A percentile compares a stretch with the other conserved stretches of the same genome.
These are phyloP conservation scores for Pinus tabuliformis DNA, from an alignment of 75 land plant genomes.

Conservation along the genomic window DNA sequence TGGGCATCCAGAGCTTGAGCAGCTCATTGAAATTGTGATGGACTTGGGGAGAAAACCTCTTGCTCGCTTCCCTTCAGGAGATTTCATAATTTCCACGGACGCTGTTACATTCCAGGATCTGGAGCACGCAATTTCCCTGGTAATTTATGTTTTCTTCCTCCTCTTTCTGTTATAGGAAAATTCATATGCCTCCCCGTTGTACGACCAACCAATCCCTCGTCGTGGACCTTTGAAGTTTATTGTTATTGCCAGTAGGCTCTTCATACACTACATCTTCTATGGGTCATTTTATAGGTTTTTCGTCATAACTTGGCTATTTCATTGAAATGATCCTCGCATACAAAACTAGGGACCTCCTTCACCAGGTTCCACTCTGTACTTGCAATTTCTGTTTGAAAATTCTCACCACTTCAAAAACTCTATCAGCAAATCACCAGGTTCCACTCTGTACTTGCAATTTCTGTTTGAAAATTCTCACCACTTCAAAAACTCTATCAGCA, in stretches of 20 bases:
- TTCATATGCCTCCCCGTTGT: not conserved
- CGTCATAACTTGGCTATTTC: not conserved
- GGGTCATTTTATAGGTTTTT: not conserved
- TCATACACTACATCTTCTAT: not conserved
- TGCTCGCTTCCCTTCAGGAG: slow-evolving; percentile 94
- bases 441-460: no score
- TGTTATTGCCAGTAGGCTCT: not conserved
- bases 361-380: no score
- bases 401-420: no score
- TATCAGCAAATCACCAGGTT: no score
- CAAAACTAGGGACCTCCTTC: no score
- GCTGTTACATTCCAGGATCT: slow-evolving; percentile 57
- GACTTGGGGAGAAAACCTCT: slow-evolving; percentile 88
- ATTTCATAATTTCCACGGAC: slow-evolving; percentile 61
- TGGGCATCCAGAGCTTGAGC: slow-evolving; percentile 54
- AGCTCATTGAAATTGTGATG: slow-evolving; percentile 86
- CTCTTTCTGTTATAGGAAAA: not conserved
- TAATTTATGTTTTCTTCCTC: slow-evolving; percentile 7
- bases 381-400: no score
- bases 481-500: no score
- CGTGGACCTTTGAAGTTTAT: no score
- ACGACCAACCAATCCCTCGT: no score
- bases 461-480: no score
- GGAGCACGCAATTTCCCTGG: slow-evolving; percentile 77
- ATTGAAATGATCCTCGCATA: not conserved